Evolutionary conservation across 2,329 filamentous ascomycete genomes (phyloP), one percentile per base, ranked within the genome.

Genomic region (Cladosporium velox): DNA sequence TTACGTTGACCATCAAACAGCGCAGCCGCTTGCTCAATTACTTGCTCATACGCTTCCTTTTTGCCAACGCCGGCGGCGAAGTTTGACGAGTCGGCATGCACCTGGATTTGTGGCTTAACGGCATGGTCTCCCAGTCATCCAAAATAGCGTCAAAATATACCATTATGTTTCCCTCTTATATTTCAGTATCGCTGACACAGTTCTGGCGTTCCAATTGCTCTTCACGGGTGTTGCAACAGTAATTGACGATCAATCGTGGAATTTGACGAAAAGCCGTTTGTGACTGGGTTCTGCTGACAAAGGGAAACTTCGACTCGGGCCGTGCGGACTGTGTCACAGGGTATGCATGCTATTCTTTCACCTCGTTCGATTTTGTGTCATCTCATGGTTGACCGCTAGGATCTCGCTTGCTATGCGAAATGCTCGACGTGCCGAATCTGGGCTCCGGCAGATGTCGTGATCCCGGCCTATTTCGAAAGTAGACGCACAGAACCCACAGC

Each of bases 51-150:
- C 28, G 89, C 90, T 68, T 91, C 87, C 66, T 86, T 82, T 78
- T 93, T 94, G 63, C 84, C 87, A 67, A 92, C 78, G 70, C 86
- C 87, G 15, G 83, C 74, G 59, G 82, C 83, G 78, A 94, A 94
- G 72, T 87, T 91, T 62, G 90, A 91, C 3, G 91, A 87, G 75
- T 94, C 91, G 61, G 91, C 91, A 79, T 94, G 91, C 66, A 91
- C 89, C 90, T 78, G 38, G 1, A 44, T n/a, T 44, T 4, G 57
- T 18, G 60, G 32, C n/a, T 15, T 38, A 41, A 35, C 32, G 18
- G 7, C 21, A n/a, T 28, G n/a, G 12, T 24, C 21, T 35, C 21
- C 21, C 32, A 34, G 8, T 21, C n/a, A 21, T 21, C n/a, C 4
- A 28, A 11, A 14, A 15, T 38, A 4, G 21, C 18, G 3, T 58